These are phyloP conservation scores for Penicillium sp. DNA, from an alignment of 2,329 filamentous ascomycete genomes.

Conservation along the genomic window DNA sequence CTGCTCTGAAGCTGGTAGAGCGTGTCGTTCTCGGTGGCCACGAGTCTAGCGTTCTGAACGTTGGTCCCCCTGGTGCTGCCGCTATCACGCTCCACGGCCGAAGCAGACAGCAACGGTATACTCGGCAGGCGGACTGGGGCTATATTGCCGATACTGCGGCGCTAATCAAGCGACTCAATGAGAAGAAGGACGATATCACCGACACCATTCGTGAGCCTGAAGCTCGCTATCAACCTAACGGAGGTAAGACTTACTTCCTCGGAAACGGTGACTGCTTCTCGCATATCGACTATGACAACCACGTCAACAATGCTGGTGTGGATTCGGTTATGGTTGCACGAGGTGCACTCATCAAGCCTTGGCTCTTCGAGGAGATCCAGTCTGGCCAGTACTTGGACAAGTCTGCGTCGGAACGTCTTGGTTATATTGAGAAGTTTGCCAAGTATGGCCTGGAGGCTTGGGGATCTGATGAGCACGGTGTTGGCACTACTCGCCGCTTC, in stretches of 20 bases:
- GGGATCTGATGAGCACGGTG: conserved; percentile 92
- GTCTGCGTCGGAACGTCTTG: conserved; percentile 81
- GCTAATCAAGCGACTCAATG: conserved; percentile 79
- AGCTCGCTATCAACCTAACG: conserved; percentile 70
- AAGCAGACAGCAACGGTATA: conserved; percentile 93
- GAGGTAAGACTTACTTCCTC: conserved; percentile 82
- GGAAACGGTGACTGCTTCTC: conserved; percentile 98
- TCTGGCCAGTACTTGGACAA: conserved; percentile 95
- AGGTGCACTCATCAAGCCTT: conserved; percentile 94
- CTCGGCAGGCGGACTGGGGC: conserved; percentile 86
- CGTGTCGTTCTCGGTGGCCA: conserved; percentile 79
- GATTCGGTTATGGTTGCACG: conserved; percentile 98
- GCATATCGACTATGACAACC: conserved; percentile 81
- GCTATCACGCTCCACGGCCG: conserved; percentile 96
- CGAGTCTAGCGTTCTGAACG: conserved; percentile 68
- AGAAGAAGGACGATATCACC: conserved; percentile 65
- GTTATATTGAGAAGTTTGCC: conserved; percentile 85
- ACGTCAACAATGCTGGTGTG: conserved; percentile 76
- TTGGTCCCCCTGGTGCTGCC: conserved; percentile 80
- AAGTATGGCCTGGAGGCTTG: conserved; percentile 90
- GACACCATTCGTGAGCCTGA: conserved; percentile 84
- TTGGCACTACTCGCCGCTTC: conserved; percentile 89
- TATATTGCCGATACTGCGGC: conserved; percentile 92
- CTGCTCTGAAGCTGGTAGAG: conserved; percentile 78
- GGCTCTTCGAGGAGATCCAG: conserved; percentile 97